A percentile compares a stretch with the other conserved stretches of the same genome.
Evolutionary conservation across 768 basidiomycete species (phyloP).

Genomic region (Tubosaeta sp.): DNA sequence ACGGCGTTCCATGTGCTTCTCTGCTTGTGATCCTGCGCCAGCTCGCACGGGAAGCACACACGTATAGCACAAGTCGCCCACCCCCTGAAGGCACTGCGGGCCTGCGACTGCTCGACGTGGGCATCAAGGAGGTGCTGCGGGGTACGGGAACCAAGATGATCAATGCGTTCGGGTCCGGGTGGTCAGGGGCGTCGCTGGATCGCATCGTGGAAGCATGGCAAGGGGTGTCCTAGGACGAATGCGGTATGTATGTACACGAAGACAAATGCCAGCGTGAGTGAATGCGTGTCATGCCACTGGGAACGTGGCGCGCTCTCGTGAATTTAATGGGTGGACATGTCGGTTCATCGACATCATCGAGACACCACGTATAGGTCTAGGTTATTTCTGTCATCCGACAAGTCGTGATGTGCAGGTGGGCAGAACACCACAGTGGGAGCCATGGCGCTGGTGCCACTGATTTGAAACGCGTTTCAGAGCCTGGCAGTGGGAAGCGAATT

Average conservation of each 20-base stretch:
- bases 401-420: neutral
- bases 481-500: neutral
- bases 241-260: neutral
- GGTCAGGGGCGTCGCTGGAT: constrained; percentile 66
- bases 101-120: constrained; percentile 37
- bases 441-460: neutral
- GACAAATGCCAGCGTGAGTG: neutral
- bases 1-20: constrained; percentile 67
- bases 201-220: constrained; percentile 62
- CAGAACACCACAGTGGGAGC: neutral
- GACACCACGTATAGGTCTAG: neutral
- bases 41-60: constrained; percentile 60
- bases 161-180: constrained; percentile 63
- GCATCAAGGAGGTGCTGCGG: constrained; percentile 84
- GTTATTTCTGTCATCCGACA: neutral
- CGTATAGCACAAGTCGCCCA: constrained; percentile 46
- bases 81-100: constrained; percentile 50
- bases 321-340: neutral
- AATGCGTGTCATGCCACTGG: neutral
- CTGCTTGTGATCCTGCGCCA: constrained; percentile 58
- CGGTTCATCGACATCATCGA: neutral
- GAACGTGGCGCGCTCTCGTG: neutral
- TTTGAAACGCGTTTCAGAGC: neutral
- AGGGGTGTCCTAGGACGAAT: constrained; percentile 9
- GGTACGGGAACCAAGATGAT: constrained; percentile 81